These are phyloP conservation scores for Phialocephala subalpina DNA, from an alignment of 2,329 filamentous ascomycete species.

Conservation along the genomic window DNA sequence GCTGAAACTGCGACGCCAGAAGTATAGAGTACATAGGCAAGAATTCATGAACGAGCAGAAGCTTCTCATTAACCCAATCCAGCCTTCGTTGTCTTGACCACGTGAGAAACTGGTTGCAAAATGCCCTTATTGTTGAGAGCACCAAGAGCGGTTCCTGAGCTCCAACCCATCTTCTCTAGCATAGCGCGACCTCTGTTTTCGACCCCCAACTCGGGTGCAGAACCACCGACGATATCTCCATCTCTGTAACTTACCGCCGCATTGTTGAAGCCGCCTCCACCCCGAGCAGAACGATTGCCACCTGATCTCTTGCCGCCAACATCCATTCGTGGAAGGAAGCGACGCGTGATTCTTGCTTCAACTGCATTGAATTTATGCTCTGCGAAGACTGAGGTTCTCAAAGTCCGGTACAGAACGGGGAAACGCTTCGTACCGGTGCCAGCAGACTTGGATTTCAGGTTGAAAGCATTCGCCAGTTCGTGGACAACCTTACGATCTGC, in stretches of 20 bases:
- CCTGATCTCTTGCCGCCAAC: constrained; percentile 44
- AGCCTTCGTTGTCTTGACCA: constrained; percentile 86
- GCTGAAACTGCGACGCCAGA: background rate
- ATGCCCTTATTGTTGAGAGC: constrained; percentile 87
- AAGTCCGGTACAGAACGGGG: constrained; percentile 79
- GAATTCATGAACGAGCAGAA: background rate
- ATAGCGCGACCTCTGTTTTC: constrained; percentile 87
- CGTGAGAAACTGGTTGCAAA: constrained; percentile 82
- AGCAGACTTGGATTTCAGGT: constrained; percentile 83
- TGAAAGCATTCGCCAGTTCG: constrained; percentile 76
- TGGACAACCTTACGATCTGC: constrained; percentile 80
- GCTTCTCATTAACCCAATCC: constrained; percentile 67
- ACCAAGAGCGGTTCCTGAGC: constrained; percentile 83
- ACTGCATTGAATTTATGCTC: constrained; percentile 61
- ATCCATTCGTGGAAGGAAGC: constrained; percentile 64
- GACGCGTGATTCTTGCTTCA: constrained; percentile 55
- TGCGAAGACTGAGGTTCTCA: constrained; percentile 67
- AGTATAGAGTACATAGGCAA: background rate
- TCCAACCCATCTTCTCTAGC: constrained; percentile 98
- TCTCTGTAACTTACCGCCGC: constrained; percentile 71
- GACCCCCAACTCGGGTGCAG: constrained; percentile 81
- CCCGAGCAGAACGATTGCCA: constrained; percentile 45
- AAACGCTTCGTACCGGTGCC: constrained; percentile 78
- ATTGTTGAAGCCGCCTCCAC: constrained; percentile 43
- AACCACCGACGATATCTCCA: constrained; percentile 87